phyloP scores from a whole-genome alignment of 371 early-diverging fungal species.

The Polyrhizophydium stewartii region DNA sequence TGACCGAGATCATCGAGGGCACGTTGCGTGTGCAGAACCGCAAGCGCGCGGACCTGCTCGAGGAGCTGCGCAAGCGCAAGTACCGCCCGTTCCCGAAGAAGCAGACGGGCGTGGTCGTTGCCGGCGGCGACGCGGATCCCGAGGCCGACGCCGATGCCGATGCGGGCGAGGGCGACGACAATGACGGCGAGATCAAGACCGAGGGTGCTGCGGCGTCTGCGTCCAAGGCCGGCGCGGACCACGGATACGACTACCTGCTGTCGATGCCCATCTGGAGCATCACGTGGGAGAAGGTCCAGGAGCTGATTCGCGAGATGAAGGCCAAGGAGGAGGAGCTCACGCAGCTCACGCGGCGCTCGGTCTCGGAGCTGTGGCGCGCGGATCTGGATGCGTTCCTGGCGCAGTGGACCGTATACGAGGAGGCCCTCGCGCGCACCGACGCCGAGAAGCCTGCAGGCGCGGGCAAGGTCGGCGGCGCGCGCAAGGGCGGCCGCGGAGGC shows the following conservation, averaged over 20 bases:
- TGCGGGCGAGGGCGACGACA: not conserved
- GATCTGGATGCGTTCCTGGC: constrained; percentile 80
- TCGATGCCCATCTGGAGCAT: constrained; percentile 91
- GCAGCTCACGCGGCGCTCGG: constrained; percentile 58
- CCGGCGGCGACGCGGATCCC: constrained; percentile 36
- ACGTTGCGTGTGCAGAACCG: constrained; percentile 84
- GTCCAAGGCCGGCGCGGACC: constrained; percentile 9
- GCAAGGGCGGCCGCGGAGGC: not conserved
- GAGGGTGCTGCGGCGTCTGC: no score
- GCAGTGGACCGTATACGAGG: constrained; percentile 63
- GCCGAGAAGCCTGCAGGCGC: not conserved
- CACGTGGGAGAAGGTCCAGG: constrained; percentile 78
- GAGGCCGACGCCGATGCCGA: constrained; percentile 20
- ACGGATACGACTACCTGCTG: constrained; percentile 93
- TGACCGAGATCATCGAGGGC: constrained; percentile 85
- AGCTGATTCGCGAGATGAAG: not conserved
- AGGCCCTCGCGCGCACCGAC: not conserved
- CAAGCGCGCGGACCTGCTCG: constrained; percentile 73
- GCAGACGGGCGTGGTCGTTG: constrained; percentile 20
- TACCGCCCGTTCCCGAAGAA: constrained; percentile 63
- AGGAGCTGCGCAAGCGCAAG: constrained; percentile 70
- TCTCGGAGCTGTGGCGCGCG: constrained; percentile 84
- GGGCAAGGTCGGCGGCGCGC: not conserved
- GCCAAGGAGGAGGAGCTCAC: not conserved
- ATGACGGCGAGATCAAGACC: no score